phyloP scores from a whole-genome alignment of 2,329 filamentous ascomycete species.

The Fusarium kyushuense region DNA sequence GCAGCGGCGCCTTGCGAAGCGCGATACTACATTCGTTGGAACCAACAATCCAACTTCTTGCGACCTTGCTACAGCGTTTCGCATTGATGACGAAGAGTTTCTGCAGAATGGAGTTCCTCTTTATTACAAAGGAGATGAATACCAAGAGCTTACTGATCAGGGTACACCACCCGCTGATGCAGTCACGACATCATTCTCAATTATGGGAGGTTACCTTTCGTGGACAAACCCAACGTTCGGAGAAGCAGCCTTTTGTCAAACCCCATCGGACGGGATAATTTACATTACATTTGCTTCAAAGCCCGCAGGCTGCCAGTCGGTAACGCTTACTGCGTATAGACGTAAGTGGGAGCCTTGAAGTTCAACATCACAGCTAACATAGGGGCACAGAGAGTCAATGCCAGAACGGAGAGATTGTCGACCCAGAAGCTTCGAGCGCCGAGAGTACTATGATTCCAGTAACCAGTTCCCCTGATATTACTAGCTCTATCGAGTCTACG shows the following conservation, averaged over 20 bases:
- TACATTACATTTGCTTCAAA: slow-evolving; percentile 2
- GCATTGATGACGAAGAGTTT: neutral
- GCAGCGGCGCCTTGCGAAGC: neutral
- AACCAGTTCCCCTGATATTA: no score
- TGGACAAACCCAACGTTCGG: neutral
- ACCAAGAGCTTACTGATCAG: neutral
- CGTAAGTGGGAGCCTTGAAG: neutral
- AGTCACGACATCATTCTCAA: neutral
- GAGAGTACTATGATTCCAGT: neutral
- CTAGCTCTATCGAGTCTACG: no score
- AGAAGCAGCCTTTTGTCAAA: slow-evolving; percentile 8
- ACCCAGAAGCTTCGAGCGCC: neutral
- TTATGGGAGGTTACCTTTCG: neutral
- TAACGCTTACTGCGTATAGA: slow-evolving; percentile 3
- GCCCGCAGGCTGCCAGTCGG: neutral
- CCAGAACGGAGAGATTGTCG: slow-evolving; percentile 20
- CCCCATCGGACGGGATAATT: neutral
- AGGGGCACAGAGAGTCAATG: slow-evolving; percentile 2
- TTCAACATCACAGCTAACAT: neutral
- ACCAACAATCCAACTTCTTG: neutral
- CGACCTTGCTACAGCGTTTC: neutral
- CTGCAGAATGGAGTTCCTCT: neutral
- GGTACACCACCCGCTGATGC: neutral
- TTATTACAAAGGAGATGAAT: neutral
- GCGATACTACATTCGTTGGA: neutral